phyloP scores from a whole-genome alignment of 306 rosid species.

The Quercus glauca region DNA sequence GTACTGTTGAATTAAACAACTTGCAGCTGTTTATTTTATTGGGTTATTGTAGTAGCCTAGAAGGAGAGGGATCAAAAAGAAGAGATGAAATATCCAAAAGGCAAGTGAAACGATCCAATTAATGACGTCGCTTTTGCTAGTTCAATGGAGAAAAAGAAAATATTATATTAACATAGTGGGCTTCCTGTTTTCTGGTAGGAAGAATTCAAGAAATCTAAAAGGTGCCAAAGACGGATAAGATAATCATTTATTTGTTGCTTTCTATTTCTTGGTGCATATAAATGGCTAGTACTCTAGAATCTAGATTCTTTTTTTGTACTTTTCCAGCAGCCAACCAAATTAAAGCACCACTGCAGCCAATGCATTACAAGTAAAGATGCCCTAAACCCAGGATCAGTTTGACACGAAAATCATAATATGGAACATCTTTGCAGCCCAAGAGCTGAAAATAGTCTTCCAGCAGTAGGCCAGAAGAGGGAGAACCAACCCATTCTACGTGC shows the following conservation, averaged over 20 bases:
- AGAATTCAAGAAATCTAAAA: neutral
- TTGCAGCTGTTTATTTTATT: neutral
- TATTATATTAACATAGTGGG: too few relatives aligned
- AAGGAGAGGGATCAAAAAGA: neutral
- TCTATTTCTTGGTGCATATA: neutral
- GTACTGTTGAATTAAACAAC: neutral
- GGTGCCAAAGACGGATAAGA: neutral
- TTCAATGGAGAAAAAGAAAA: neutral
- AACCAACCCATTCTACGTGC: slow-evolving; percentile 48
- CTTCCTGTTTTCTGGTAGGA: neutral
- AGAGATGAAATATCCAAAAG: neutral
- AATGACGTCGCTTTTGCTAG: neutral
- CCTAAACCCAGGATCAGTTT: neutral
- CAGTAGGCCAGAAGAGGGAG: slow-evolving; percentile 60
- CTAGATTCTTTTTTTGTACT: neutral
- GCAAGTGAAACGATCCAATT: neutral
- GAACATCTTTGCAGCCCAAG: slow-evolving; percentile 65
- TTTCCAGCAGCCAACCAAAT: neutral
- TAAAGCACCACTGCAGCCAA: neutral
- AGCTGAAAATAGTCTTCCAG: slow-evolving; percentile 49
- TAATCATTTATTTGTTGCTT: neutral
- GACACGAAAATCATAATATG: slow-evolving; percentile 43
- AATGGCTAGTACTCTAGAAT: neutral
- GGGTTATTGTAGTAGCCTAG: neutral
- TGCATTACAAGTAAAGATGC: neutral